Conservation (phyloP, 2,329 filamentous ascomycete species). For the Pyricularia pennisetigena region DNA sequence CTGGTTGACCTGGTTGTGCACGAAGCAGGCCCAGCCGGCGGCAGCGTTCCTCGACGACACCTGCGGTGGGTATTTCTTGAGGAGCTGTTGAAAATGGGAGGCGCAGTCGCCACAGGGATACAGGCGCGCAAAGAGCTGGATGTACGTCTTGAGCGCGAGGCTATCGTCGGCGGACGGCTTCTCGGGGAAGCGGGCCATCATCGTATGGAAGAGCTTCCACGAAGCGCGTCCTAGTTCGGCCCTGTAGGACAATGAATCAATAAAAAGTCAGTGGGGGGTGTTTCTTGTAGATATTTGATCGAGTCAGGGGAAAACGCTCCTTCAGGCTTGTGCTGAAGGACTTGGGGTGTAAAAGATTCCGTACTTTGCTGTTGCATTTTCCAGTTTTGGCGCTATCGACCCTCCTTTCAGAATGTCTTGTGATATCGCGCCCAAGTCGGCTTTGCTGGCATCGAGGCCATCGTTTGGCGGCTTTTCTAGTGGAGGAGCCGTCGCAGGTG, state of each 20-base stretch:
- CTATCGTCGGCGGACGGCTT: slow-evolving; percentile 53
- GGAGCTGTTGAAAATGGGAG: slow-evolving; percentile 52
- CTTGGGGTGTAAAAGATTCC: slow-evolving; percentile 10
- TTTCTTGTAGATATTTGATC: background rate
- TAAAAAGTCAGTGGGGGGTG: background rate
- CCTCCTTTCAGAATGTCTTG: slow-evolving; percentile 50
- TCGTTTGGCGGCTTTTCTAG: slow-evolving; percentile 7
- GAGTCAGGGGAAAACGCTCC: background rate
- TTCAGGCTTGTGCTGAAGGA: background rate
- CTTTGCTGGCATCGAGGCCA: slow-evolving; percentile 12
- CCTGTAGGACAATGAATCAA: slow-evolving; percentile 19
- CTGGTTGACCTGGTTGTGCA: slow-evolving; percentile 59
- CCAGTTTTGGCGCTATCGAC: slow-evolving; percentile 70
- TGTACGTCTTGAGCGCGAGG: slow-evolving; percentile 52
- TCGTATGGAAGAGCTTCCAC: slow-evolving; percentile 63
- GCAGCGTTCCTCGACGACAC: slow-evolving; percentile 52
- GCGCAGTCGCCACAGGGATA: slow-evolving; percentile 65
- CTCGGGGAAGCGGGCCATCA: slow-evolving; percentile 60
- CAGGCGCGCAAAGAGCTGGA: slow-evolving; percentile 56
- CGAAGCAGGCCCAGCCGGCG: slow-evolving; percentile 58
- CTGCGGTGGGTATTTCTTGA: slow-evolving; percentile 55
- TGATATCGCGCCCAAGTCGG: slow-evolving; percentile 28
- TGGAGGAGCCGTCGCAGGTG: background rate
- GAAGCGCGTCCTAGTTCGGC: slow-evolving; percentile 57
- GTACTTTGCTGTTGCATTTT: slow-evolving; percentile 73